Percentiles rank a stretch among this genome's conserved stretches.
Conservation (phyloP, 2,329 filamentous ascomycete species). For the Pseudocercospora eumusae region DNA sequence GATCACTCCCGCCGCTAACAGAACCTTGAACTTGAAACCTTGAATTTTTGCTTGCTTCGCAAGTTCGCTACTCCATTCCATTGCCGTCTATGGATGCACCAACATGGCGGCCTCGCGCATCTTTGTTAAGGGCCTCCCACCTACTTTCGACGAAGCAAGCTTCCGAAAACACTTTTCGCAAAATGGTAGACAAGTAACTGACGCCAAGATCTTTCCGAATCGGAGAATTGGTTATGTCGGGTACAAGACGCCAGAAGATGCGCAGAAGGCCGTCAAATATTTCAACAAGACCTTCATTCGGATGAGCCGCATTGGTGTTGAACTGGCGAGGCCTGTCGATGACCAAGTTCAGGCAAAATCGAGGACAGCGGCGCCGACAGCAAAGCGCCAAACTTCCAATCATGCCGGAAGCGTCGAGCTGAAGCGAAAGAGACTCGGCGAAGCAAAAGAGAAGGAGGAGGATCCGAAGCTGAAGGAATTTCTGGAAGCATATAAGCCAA, state of each 20-base stretch:
- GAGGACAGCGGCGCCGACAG: slow-evolving; percentile 26
- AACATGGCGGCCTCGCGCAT: slow-evolving; percentile 74
- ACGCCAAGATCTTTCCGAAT: slow-evolving; percentile 86
- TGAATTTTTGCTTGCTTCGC: neutral
- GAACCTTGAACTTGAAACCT: no score
- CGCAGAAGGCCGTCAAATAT: slow-evolving; percentile 82
- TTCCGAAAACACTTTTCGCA: slow-evolving; percentile 83
- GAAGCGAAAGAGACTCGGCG: slow-evolving; percentile 67
- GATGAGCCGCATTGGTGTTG: slow-evolving; percentile 90
- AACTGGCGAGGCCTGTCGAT: slow-evolving; percentile 75
- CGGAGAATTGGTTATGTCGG: slow-evolving; percentile 94
- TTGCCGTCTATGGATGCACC: no score
- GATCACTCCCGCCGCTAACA: slow-evolving; percentile 2
- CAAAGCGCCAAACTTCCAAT: slow-evolving; percentile 19
- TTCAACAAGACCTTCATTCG: slow-evolving; percentile 95
- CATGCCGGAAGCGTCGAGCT: slow-evolving; percentile 43
- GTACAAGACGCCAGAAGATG: slow-evolving; percentile 80
- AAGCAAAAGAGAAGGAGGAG: slow-evolving; percentile 49
- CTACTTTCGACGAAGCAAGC: slow-evolving; percentile 78
- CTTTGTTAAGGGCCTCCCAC: slow-evolving; percentile 73
- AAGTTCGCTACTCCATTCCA: no score
- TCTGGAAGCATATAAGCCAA: slow-evolving; percentile 75
- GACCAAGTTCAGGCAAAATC: slow-evolving; percentile 11
- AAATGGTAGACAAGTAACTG: slow-evolving; percentile 74
- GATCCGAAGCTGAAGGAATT: slow-evolving; percentile 86